Conservation (phyloP, 169 alveolate species). For the Eimeria acervulina region DNA sequence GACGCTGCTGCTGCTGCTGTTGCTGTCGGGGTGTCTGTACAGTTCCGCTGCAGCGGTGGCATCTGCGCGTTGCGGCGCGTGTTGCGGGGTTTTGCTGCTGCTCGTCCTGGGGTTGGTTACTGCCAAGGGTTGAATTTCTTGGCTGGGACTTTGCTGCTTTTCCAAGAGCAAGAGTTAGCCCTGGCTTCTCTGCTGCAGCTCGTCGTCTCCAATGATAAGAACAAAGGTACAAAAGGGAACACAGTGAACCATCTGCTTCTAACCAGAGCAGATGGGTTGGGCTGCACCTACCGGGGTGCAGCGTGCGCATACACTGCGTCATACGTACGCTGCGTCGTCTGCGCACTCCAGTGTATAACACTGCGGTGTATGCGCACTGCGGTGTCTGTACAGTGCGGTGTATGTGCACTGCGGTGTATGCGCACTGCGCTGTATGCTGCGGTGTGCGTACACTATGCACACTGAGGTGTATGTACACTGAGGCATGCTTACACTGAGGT, state of each 20-base stretch:
- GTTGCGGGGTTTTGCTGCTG: conserved; percentile 92
- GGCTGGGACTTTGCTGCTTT: conserved; percentile 91
- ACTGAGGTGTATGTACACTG: too few relatives aligned
- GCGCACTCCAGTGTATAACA: neutral
- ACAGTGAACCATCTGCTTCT: too few relatives aligned
- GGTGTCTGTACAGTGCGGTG: too few relatives aligned
- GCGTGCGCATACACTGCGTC: too few relatives aligned
- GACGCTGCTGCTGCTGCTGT: conserved; percentile 21
- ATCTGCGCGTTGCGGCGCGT: conserved; percentile 88
- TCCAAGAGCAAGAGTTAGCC: conserved; percentile 91
- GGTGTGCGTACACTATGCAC: conserved; percentile 7
- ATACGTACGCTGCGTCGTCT: too few relatives aligned
- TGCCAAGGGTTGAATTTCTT: conserved; percentile 91
- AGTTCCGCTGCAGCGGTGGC: conserved; percentile 83
- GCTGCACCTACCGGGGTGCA: too few relatives aligned
- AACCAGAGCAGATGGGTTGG: too few relatives aligned
- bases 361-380: conserved; percentile 87
- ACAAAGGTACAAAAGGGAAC: conserved; percentile 84
- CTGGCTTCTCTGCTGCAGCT: conserved; percentile 93
- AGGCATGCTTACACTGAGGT: neutral
- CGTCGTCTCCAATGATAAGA: conserved; percentile 88
- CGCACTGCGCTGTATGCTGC: neutral
- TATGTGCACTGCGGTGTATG: neutral
- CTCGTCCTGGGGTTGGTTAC: conserved; percentile 90
- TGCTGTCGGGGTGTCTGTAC: conserved; percentile 45